A percentile compares a stretch with the other conserved stretches of the same genome.
phyloP scores from a whole-genome alignment of 305 asterid species.

The Plantago coronopus region DNA sequence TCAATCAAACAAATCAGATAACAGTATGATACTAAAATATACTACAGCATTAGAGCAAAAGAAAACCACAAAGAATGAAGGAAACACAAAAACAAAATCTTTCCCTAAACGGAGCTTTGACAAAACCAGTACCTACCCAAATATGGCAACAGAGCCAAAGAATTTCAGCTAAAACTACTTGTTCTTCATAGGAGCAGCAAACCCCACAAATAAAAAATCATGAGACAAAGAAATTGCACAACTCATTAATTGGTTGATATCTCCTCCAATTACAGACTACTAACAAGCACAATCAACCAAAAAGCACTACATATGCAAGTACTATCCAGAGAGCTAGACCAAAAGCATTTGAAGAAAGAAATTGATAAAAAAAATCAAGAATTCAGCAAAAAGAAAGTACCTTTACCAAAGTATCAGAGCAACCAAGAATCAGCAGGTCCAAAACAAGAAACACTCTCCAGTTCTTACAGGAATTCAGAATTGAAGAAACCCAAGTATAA shows the following conservation, averaged over 20 bases:
- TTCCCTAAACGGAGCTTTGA: neutral
- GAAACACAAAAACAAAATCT: neutral
- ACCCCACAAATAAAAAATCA: constrained; percentile 20
- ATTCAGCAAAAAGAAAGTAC: neutral
- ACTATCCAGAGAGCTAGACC: no score
- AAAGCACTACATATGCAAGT: constrained; percentile 22
- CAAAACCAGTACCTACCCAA: neutral
- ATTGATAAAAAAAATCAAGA: neutral
- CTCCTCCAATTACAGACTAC: constrained; percentile 34
- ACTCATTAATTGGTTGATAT: constrained; percentile 30
- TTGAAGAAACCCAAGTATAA: no score
- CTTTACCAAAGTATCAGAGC: neutral
- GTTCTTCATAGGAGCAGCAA: neutral
- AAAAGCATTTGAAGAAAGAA: neutral
- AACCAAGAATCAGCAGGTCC: neutral
- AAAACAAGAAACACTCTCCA: no score
- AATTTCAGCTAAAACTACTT: constrained; percentile 3
- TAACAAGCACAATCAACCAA: constrained; percentile 28
- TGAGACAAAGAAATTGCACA: constrained; percentile 19
- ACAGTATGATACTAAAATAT: neutral
- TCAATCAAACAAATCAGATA: neutral
- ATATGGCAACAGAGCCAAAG: neutral
- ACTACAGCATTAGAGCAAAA: neutral
- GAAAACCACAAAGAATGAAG: no score
- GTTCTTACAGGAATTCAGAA: constrained; percentile 12